Evolutionary conservation across 1,139 yeast genomes (phyloP).

Genomic region (Suhomyces maxii): DNA sequence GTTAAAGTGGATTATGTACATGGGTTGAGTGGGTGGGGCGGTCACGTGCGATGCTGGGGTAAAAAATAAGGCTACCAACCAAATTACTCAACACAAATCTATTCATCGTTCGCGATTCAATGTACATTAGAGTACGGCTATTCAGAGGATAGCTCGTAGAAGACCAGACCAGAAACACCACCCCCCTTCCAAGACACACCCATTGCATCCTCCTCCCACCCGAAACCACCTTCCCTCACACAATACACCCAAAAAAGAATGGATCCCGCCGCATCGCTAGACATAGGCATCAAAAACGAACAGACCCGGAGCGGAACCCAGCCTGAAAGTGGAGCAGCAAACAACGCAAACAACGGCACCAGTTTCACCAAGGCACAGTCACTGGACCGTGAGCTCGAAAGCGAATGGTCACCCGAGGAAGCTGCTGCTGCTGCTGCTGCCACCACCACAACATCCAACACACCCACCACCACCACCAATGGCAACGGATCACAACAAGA

Average conservation of each 20-base stretch:
- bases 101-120: neutral
- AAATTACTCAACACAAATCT: neutral
- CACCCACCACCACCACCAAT: too few species aligned
- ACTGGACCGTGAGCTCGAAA: neutral
- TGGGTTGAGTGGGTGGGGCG: neutral
- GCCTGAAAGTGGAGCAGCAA: neutral
- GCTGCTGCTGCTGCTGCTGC: too few species aligned
- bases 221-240: neutral
- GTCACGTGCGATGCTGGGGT: neutral
- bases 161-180: neutral
- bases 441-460: too few species aligned
- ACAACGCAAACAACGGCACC: neutral
- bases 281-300: conserved; percentile 3
- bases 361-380: neutral
- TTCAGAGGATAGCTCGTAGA: neutral
- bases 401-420: conserved; percentile 9
- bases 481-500: conserved; percentile 4
- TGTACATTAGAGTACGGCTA: neutral
- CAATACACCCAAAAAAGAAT: neutral
- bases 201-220: too few species aligned
- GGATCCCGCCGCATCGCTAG: neutral
- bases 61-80: neutral
- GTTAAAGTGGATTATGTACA: too few species aligned
- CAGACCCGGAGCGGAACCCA: conserved; percentile 4
- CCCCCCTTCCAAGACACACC: neutral